Evolutionary conservation across 495 filamentous ascomycete species (phyloP).

Genomic region (Tuber magnatum): DNA sequence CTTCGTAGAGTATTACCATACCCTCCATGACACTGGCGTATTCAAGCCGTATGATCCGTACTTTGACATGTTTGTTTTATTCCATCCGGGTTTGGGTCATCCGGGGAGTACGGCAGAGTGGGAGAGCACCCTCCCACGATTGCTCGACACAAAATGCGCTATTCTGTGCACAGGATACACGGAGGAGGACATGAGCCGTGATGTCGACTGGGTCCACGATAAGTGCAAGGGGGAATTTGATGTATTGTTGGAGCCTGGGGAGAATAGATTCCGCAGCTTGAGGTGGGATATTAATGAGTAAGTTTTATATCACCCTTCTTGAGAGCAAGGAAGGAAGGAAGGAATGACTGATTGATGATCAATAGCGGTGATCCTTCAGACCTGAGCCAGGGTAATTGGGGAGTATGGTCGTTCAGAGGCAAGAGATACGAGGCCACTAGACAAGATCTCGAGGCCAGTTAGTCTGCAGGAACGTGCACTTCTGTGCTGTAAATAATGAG

Average conservation of each 20-base stretch:
- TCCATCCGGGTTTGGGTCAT: slow-evolving; percentile 93
- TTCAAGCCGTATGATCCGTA: slow-evolving; percentile 96
- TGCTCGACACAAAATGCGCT: slow-evolving; percentile 90
- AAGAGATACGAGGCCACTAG: slow-evolving; percentile 63
- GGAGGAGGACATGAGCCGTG: slow-evolving; percentile 84
- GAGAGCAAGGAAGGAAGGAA: neutral
- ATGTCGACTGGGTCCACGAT: slow-evolving; percentile 79
- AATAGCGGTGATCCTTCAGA: slow-evolving; percentile 71
- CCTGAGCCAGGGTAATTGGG: slow-evolving; percentile 92
- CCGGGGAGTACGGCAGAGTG: slow-evolving; percentile 88
- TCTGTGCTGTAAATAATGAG: neutral
- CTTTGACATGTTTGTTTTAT: slow-evolving; percentile 91
- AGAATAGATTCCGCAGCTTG: slow-evolving; percentile 90
- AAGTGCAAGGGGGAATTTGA: slow-evolving; percentile 83
- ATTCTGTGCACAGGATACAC: slow-evolving; percentile 94
- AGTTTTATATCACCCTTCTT: slow-evolving; percentile 9
- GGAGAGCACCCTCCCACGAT: slow-evolving; percentile 76
- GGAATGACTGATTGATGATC: neutral
- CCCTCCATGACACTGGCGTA: slow-evolving; percentile 75
- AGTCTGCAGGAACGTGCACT: neutral
- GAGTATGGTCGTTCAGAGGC: slow-evolving; percentile 89
- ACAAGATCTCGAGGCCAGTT: neutral
- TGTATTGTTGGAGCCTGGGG: slow-evolving; percentile 79
- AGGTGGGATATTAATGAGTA: slow-evolving; percentile 92
- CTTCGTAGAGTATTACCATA: slow-evolving; percentile 97